phyloP scores from a whole-genome alignment of 2,329 filamentous ascomycete species.

The Diaporthe helianthi region DNA sequence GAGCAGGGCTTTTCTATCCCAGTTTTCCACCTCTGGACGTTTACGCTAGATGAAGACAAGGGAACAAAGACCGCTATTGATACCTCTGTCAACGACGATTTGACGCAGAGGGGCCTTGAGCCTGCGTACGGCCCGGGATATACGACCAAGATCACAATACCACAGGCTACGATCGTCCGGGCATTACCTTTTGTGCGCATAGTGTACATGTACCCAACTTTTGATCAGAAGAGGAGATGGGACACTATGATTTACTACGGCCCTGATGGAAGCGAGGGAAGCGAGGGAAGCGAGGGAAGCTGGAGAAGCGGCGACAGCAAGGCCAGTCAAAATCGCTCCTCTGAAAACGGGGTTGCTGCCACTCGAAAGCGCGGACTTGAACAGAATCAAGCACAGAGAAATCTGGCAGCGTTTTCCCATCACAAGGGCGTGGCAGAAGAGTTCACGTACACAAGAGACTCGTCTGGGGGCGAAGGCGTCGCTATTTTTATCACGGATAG shows the following conservation, averaged over 20 bases:
- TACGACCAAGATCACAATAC: not conserved
- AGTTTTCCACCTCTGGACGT: not conserved
- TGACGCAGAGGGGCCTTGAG: not conserved
- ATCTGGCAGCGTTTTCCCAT: constrained; percentile 5
- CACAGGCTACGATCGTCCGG: not conserved
- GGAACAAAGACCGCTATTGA: constrained; percentile 7
- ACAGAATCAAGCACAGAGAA: not conserved
- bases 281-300: not conserved
- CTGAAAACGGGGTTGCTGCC: not conserved
- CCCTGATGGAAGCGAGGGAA: not conserved
- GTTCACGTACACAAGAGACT: not conserved
- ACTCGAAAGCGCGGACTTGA: not conserved
- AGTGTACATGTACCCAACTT: not conserved
- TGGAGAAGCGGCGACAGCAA: not conserved
- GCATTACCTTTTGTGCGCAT: not conserved
- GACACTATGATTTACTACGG: not conserved
- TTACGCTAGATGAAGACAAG: not conserved
- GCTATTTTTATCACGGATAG: constrained; percentile 3
- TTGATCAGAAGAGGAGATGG: not conserved
- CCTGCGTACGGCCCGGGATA: constrained; percentile 12
- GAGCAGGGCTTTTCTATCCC: not conserved
- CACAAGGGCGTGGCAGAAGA: not conserved
- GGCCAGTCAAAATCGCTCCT: not conserved
- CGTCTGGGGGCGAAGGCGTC: not conserved
- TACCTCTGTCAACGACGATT: not conserved